phyloP scores from a whole-genome alignment of 1,284 basidiomycete species.

The Neolentinus lepideus region DNA sequence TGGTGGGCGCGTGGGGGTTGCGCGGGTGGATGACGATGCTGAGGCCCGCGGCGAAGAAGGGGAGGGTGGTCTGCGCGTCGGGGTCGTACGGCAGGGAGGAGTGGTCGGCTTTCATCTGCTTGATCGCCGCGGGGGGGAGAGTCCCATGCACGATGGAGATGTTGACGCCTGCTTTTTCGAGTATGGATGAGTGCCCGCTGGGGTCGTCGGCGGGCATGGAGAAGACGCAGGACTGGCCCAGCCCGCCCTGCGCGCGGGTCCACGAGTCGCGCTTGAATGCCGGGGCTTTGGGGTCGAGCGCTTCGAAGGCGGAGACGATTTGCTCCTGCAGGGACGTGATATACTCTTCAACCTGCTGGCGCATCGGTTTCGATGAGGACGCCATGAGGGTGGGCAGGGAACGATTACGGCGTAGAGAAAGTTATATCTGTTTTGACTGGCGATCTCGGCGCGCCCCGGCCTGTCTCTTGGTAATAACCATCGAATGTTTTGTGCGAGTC shows the following conservation, averaged over 20 bases:
- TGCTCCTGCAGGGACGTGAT: conserved; percentile 75
- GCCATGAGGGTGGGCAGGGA: not conserved
- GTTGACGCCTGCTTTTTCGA: conserved; percentile 98
- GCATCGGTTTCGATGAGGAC: conserved; percentile 48
- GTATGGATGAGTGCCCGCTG: conserved; percentile 39
- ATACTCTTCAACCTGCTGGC: conserved; percentile 75
- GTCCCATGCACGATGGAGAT: conserved; percentile 88
- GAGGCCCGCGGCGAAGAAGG: conserved; percentile 92
- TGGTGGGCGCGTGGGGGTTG: conserved; percentile 89
- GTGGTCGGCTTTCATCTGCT: conserved; percentile 94
- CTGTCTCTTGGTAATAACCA: not conserved
- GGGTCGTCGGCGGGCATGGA: conserved; percentile 34
- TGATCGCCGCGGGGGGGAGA: conserved; percentile 83
- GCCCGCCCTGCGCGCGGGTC: conserved; percentile 80
- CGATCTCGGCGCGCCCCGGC: not conserved
- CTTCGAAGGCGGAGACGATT: conserved; percentile 78
- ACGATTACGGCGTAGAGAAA: not conserved
- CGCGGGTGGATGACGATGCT: conserved; percentile 91
- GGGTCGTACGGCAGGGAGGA: conserved; percentile 63
- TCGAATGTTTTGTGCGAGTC: not conserved
- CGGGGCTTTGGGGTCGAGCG: conserved; percentile 66
- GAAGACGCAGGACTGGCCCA: conserved; percentile 86
- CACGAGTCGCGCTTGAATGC: conserved; percentile 86
- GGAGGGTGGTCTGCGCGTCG: conserved; percentile 55
- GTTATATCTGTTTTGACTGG: not conserved